phyloP scores from a whole-genome alignment of 306 rosid genomes.

The Astragalus glycyphyllos region DNA sequence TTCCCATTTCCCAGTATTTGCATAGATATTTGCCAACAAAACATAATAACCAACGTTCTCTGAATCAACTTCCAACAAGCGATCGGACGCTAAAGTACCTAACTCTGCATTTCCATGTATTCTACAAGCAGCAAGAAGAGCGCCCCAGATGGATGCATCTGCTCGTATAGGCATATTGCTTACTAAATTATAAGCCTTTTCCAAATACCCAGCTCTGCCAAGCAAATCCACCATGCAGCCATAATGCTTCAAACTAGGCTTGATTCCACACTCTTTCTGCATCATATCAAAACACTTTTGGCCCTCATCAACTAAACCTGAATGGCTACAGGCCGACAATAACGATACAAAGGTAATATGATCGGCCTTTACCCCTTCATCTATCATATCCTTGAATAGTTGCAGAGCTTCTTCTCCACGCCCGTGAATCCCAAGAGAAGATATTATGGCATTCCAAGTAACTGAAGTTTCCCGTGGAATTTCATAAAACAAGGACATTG shows the following conservation, averaged over 20 bases:
- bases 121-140: conserved; percentile 60
- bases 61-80: conserved; percentile 52
- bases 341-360: conserved; percentile 52
- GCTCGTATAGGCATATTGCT: conserved; percentile 54
- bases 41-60: conserved; percentile 60
- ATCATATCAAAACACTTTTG: conserved; percentile 51
- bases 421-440: conserved; percentile 57
- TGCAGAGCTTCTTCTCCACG: conserved; percentile 48
- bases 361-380: conserved; percentile 52
- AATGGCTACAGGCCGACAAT: conserved; percentile 59
- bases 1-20: conserved; percentile 56
- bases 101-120: conserved; percentile 54
- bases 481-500: conserved; percentile 53
- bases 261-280: conserved; percentile 48
- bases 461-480: conserved; percentile 48
- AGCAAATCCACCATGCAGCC: conserved; percentile 63
- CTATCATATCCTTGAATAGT: conserved; percentile 53
- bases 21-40: conserved; percentile 57
- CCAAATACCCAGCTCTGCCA: conserved; percentile 55
- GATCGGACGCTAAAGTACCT: conserved; percentile 47
- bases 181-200: conserved; percentile 51
- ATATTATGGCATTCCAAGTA: conserved; percentile 58
- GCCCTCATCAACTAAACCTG: conserved; percentile 54
- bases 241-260: conserved; percentile 58
- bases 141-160: conserved; percentile 60